Percentiles rank a stretch among this genome's conserved stretches.
Evolutionary conservation across 2,329 filamentous ascomycete genomes (phyloP).

Genomic region (Byssochlamys sp.): DNA sequence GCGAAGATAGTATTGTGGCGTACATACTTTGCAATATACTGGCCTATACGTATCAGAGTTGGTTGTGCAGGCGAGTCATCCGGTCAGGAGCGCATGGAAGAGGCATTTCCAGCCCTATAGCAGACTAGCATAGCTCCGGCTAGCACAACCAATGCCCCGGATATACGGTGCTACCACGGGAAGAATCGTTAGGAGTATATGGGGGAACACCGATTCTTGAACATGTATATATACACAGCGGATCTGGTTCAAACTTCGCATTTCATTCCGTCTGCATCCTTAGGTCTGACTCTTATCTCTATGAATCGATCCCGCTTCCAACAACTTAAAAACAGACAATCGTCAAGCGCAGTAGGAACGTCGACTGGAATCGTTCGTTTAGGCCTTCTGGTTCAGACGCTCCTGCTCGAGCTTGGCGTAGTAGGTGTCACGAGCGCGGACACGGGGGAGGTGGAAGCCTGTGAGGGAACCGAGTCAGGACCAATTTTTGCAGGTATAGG

Average conservation of each 20-base stretch:
- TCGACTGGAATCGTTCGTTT: constrained; percentile 9
- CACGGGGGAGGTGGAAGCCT: constrained; percentile 57
- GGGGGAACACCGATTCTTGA: neutral
- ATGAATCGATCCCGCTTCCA: neutral
- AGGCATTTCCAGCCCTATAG: neutral
- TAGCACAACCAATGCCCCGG: neutral
- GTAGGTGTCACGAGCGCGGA: constrained; percentile 54
- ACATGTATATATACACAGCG: neutral
- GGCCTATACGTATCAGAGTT: neutral
- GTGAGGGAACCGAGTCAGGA: neutral
- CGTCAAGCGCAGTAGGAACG: neutral
- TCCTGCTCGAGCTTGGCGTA: constrained; percentile 56
- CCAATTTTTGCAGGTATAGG: neutral
- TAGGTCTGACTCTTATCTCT: neutral
- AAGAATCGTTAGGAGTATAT: neutral
- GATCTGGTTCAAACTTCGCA: neutral
- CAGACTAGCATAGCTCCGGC: neutral
- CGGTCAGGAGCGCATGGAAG: neutral
- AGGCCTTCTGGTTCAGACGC: constrained; percentile 37
- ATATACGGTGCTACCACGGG: neutral
- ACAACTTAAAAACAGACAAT: neutral
- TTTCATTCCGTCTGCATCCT: constrained; percentile 1
- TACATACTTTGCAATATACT: neutral
- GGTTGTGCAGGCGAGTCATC: neutral
- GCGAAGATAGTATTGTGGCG: neutral